Conservation (phyloP, 345 rosid species). For the Microthlaspi erraticum region DNA sequence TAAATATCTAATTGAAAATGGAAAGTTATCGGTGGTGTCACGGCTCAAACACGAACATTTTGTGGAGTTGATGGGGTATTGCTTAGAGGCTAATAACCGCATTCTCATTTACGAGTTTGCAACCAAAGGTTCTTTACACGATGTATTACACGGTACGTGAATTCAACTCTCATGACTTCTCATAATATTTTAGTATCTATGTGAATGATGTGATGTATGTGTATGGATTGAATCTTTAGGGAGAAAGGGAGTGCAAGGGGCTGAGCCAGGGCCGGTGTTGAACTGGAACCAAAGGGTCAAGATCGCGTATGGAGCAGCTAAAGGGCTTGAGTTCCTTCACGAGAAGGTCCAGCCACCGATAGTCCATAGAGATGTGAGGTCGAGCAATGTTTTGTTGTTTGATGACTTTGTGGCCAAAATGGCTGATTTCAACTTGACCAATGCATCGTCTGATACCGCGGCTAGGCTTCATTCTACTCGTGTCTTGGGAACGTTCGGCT, state of each 20-base stretch:
- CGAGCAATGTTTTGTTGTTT: conserved; percentile 91
- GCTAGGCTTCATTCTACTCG: conserved; percentile 96
- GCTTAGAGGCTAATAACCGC: conserved; percentile 73
- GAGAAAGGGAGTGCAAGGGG: conserved; percentile 93
- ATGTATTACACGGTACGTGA: conserved; percentile 78
- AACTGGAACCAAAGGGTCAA: conserved; percentile 92
- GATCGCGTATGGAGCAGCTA: conserved; percentile 89
- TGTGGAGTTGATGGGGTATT: conserved; percentile 83
- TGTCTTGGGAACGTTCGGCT: conserved; percentile 97
- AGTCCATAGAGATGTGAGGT: conserved; percentile 92
- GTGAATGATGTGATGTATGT: not conserved
- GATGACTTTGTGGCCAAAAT: conserved; percentile 82
- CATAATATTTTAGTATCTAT: not conserved
- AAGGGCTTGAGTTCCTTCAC: conserved; percentile 90
- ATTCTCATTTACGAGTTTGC: conserved; percentile 82
- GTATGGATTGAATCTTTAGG: conserved; percentile 49
- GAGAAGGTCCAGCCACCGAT: conserved; percentile 93
- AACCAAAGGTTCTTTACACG: conserved; percentile 86
- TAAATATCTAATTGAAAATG: not conserved
- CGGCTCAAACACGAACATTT: conserved; percentile 88
- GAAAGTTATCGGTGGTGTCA: conserved; percentile 83
- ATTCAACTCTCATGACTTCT: not conserved
- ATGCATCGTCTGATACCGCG: conserved; percentile 83
- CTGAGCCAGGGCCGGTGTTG: conserved; percentile 93
- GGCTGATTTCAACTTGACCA: conserved; percentile 92